Evolutionary conservation across 1,139 yeast genomes (phyloP).

Genomic region (Spencermartinsiella ligniputridi): DNA sequence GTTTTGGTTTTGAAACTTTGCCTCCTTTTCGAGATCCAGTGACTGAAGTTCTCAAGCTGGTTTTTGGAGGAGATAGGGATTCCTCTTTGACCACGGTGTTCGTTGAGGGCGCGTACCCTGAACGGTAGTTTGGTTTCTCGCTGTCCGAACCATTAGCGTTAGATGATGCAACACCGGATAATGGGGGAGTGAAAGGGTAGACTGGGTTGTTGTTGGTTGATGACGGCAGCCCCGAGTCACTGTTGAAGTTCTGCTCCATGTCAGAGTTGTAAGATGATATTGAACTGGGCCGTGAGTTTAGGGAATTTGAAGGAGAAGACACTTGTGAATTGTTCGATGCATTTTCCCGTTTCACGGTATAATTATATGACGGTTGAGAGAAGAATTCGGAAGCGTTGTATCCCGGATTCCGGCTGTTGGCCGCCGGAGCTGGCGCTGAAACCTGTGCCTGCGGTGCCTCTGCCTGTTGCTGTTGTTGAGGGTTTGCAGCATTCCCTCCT

Average conservation of each 20-base stretch:
- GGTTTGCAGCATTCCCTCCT: neutral
- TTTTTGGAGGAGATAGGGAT: conserved; percentile 1
- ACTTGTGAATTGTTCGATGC: neutral
- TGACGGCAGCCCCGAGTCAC: neutral
- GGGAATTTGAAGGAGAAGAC: conserved; percentile 3
- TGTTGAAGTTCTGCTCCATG: conserved; percentile 2
- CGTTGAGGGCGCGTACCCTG: neutral
- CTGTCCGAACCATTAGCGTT: neutral
- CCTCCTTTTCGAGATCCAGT: conserved; percentile 19
- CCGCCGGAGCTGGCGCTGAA: too few species aligned
- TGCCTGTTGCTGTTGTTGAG: too few species aligned
- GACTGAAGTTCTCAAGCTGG: neutral
- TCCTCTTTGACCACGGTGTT: conserved; percentile 1
- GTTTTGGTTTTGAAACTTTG: conserved; percentile 34
- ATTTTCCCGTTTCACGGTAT: neutral
- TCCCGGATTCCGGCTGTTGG: too few species aligned
- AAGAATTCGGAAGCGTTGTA: neutral
- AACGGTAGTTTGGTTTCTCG: neutral
- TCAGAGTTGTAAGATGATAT: conserved; percentile 7
- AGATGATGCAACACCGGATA: conserved; percentile 2
- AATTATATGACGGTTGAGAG: neutral
- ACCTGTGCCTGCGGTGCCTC: too few species aligned
- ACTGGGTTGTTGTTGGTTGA: neutral
- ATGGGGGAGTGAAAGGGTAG: conserved; percentile 10
- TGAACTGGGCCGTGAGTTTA: conserved; percentile 2